Conservation (phyloP, 352 stramenopile species). For the Globisporangium okanoganense region DNA sequence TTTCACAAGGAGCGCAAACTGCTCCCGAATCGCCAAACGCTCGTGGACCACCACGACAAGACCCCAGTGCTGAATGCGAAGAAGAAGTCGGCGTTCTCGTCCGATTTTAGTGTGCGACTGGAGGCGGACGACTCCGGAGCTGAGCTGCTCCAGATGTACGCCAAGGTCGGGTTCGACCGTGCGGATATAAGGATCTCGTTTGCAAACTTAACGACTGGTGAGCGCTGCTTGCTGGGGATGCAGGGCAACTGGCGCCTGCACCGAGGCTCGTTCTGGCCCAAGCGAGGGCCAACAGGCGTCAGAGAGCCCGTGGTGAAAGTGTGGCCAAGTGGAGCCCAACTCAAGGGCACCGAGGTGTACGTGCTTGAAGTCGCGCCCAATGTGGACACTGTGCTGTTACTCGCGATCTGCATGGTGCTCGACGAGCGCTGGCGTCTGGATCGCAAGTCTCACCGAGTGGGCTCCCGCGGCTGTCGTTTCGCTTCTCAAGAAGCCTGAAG, state of each 20-base stretch:
- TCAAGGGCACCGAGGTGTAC: constrained; percentile 2
- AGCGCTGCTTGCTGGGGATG: neutral
- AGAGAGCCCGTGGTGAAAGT: neutral
- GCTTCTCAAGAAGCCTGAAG: no score
- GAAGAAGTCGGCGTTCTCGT: neutral
- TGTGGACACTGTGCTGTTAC: constrained; percentile 11
- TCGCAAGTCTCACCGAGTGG: no score
- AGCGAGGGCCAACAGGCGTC: neutral
- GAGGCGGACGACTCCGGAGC: neutral
- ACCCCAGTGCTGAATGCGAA: neutral
- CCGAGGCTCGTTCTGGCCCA: neutral
- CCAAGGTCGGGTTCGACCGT: neutral
- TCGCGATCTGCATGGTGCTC: constrained; percentile 14
- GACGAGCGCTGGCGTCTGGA: constrained; percentile 8
- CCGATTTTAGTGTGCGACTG: neutral
- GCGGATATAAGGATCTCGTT: neutral
- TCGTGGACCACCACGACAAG: neutral
- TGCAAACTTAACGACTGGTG: neutral
- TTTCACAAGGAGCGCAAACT: constrained; percentile 8
- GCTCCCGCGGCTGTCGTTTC: no score
- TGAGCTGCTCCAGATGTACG: neutral
- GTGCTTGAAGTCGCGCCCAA: constrained; percentile 10
- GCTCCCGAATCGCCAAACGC: constrained; percentile 1
- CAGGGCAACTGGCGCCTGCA: constrained; percentile 1
- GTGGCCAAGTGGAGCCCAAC: neutral